Base-by-base conservation (phyloP, 2,329 filamentous ascomycete species). In the Claviceps sp. region DNA sequence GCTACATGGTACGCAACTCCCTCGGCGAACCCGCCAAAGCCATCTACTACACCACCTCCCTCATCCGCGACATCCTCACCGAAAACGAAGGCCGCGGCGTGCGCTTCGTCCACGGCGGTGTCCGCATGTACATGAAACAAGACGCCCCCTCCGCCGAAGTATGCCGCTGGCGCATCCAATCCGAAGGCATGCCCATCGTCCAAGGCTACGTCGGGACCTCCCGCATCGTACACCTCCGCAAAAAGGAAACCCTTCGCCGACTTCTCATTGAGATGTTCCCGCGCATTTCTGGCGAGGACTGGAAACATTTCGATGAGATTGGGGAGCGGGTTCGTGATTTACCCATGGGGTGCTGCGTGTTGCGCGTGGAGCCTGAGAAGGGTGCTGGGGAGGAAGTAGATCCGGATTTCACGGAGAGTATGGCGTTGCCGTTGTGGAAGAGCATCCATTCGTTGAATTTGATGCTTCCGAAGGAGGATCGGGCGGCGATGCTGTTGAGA, bases 61-160 rank as follows among this genome's bases (percentile, higher is more conserved):
- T 97, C 13, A 85, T 88, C 22, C 85, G 89, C 37, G 85, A 91
- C 57, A 93, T 98, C 51, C 77, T 98, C 3, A 79, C 77, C 4
- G 78, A 85, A 63, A 98, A 98, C 65, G 89, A 96, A 67, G 87
- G 88, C 44, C 84, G 86, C 30, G 89, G 89, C 46, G 84, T 97
- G 68, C 95, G 93, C 66, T 95, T 98, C 64, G 86, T 98, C 48
- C 93, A 98, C 69, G 91, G 86, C 49, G 93, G 93, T 57, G 90
- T 98, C 37, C 95, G 95, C 72, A 97, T 97, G 88, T 98, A 95
- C 66, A 93, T 97, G 75, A 95, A 95, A 73, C 91, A 97, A 67
- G 89, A 96, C 63, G 85, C 88, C 0, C 90, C 95, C 54, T 86
- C 84, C 5, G 83, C 85, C 38, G 85, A 90, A 51, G 85, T 93